These are phyloP conservation scores for Calocybe gangraenosa DNA, from an alignment of 768 basidiomycete species.

Conservation along the genomic window DNA sequence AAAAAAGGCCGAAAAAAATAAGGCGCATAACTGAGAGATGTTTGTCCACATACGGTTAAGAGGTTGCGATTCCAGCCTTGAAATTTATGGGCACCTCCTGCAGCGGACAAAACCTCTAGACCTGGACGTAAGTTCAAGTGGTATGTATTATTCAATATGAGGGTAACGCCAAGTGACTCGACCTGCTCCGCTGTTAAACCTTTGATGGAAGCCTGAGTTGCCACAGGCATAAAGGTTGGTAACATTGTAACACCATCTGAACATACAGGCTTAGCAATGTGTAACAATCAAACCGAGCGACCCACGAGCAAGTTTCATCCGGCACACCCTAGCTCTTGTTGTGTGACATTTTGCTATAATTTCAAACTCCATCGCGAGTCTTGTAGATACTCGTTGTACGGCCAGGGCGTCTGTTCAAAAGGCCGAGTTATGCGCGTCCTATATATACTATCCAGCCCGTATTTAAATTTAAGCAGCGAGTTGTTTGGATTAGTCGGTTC, in stretches of 20 bases:
- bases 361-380: constrained; percentile 69
- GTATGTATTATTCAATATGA: constrained; percentile 89
- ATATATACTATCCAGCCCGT: no score
- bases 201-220: constrained; percentile 90
- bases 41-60: constrained; percentile 56
- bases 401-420: constrained; percentile 10
- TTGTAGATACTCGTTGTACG: constrained; percentile 12
- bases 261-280: neutral
- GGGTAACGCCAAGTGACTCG: constrained; percentile 73
- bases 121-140: constrained; percentile 88
- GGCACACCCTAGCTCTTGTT: constrained; percentile 79
- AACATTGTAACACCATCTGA: constrained; percentile 78
- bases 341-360: constrained; percentile 77
- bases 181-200: constrained; percentile 85
- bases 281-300: constrained; percentile 10
- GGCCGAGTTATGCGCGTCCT: no score
- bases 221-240: constrained; percentile 93
- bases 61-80: constrained; percentile 88
- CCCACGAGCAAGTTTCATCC: constrained; percentile 80
- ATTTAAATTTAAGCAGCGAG: neutral
- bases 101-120: constrained; percentile 63
- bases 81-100: constrained; percentile 85
- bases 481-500: neutral
- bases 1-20: neutral
- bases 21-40: neutral